Percentiles rank a stretch among this genome's conserved stretches.
Conservation (phyloP, 176 grass and related monocot genomes). For the Bolboschoenus planiculmis region DNA sequence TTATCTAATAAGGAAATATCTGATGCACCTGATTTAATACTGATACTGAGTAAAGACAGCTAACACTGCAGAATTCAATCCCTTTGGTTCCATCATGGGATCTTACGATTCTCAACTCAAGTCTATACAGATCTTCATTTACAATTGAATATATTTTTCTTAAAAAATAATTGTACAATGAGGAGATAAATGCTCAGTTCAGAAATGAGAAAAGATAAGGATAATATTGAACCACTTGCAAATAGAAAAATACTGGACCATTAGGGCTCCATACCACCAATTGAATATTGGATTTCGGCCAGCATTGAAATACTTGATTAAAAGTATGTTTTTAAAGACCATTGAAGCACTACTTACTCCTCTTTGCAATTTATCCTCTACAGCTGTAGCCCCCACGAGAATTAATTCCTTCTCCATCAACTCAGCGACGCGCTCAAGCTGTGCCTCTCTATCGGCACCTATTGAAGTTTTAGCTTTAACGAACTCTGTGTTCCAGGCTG, state of each 20-base stretch:
- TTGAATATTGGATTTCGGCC: neutral
- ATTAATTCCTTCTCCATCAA: conserved; percentile 85
- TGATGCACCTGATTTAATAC: conserved; percentile 22
- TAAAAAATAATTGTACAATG: conserved; percentile 2
- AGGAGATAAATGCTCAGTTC: conserved; percentile 22
- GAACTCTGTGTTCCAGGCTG: conserved; percentile 82
- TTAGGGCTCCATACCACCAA: neutral
- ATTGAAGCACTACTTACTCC: conserved; percentile 36
- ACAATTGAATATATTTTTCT: neutral
- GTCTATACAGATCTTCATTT: neutral
- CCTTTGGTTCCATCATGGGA: neutral
- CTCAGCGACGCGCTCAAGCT: conserved; percentile 68
- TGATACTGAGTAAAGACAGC: neutral
- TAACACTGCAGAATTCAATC: neutral
- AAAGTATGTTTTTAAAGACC: neutral
- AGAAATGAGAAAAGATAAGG: conserved; percentile 19
- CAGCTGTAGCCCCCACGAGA: conserved; percentile 90
- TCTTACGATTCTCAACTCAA: neutral
- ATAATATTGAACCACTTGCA: conserved; percentile 53
- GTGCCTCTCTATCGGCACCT: conserved; percentile 72
- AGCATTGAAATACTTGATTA: neutral
- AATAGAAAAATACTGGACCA: neutral
- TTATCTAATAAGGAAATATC: conserved; percentile 8
- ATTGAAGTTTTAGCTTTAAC: conserved; percentile 81
- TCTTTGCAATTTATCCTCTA: conserved; percentile 93